Evolutionary conservation across 2,329 filamentous ascomycete genomes (phyloP).

Genomic region (Colletotrichum lupini): DNA sequence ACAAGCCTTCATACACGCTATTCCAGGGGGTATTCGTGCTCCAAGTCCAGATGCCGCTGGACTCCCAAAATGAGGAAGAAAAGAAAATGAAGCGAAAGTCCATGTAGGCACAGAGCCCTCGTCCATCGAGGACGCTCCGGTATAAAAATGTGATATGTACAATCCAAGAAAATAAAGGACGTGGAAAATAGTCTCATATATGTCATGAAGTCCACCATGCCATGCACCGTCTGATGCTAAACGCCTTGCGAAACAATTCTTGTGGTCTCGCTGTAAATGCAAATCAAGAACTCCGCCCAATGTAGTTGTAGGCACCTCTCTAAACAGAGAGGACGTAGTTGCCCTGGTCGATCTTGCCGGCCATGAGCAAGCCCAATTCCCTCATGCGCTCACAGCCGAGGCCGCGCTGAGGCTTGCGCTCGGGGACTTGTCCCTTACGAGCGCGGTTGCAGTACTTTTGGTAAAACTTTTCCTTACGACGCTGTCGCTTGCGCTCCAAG

Average conservation of each 20-base stretch:
- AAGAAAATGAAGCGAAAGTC: constrained; percentile 29
- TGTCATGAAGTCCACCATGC: constrained; percentile 39
- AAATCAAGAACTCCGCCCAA: constrained; percentile 10
- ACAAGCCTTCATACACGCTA: constrained; percentile 34
- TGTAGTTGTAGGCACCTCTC: constrained; percentile 13
- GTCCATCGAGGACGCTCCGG: constrained; percentile 5
- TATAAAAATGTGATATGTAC: constrained; percentile 33
- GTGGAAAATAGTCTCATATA: constrained; percentile 37
- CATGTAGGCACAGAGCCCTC: constrained; percentile 15
- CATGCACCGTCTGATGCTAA: constrained; percentile 32
- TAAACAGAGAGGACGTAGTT: constrained; percentile 83
- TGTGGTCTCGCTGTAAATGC: constrained; percentile 20
- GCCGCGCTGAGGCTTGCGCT: constrained; percentile 79
- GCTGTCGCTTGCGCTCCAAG: constrained; percentile 91
- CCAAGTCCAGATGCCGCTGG: constrained; percentile 28
- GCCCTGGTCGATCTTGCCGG: constrained; percentile 79
- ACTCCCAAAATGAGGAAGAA: constrained; percentile 7
- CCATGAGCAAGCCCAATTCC: constrained; percentile 87
- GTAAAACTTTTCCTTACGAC: constrained; percentile 91
- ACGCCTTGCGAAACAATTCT: constrained; percentile 28
- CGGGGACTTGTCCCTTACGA: constrained; percentile 72
- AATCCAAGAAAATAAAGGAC: constrained; percentile 25
- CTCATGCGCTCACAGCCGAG: constrained; percentile 92
- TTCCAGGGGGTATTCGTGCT: constrained; percentile 36
- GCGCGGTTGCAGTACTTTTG: constrained; percentile 90